Conservation (phyloP, 2,329 filamentous ascomycete genomes). For the Penicillium sp. region DNA sequence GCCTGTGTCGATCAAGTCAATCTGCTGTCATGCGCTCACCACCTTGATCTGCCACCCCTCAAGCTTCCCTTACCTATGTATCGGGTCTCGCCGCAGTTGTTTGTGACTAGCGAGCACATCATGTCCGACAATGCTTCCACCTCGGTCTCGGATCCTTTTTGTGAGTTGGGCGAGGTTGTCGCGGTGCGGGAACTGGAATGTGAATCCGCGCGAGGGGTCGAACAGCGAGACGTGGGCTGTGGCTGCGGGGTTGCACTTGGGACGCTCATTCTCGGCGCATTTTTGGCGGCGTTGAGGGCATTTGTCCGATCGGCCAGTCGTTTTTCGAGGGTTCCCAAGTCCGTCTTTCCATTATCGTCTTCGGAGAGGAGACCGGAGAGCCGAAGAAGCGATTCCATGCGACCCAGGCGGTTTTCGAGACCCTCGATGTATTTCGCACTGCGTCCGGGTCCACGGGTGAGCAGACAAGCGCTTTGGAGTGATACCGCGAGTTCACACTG, state of each 20-base stretch:
- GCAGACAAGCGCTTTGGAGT: too few relatives aligned
- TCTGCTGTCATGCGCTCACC: neutral
- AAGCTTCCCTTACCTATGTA: constrained; percentile 69
- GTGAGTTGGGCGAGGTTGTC: constrained; percentile 48
- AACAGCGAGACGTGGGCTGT: constrained; percentile 34
- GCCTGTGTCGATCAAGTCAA: constrained; percentile 46
- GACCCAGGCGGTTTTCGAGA: constrained; percentile 85
- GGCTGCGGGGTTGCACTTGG: constrained; percentile 30
- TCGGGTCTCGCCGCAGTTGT: constrained; percentile 86
- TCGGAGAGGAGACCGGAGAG: constrained; percentile 81
- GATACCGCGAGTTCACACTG: too few relatives aligned
- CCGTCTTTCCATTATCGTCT: constrained; percentile 77
- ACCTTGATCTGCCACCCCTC: neutral
- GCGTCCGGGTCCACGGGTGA: constrained; percentile 12
- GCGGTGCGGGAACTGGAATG: constrained; percentile 47
- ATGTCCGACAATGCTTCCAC: constrained; percentile 89
- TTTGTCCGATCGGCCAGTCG: constrained; percentile 52
- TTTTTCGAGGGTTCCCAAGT: constrained; percentile 82
- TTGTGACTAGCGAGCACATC: constrained; percentile 98
- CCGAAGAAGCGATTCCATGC: constrained; percentile 87
- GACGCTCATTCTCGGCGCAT: constrained; percentile 24
- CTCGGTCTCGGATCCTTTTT: constrained; percentile 57
- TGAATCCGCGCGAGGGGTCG: constrained; percentile 43
- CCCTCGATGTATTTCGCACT: constrained; percentile 98
- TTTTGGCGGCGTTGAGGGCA: constrained; percentile 33